Evolutionary conservation across 495 filamentous ascomycete genomes (phyloP), one percentile per base, ranked within the genome.

Genomic region (Massariosphaeria phaeospora): DNA sequence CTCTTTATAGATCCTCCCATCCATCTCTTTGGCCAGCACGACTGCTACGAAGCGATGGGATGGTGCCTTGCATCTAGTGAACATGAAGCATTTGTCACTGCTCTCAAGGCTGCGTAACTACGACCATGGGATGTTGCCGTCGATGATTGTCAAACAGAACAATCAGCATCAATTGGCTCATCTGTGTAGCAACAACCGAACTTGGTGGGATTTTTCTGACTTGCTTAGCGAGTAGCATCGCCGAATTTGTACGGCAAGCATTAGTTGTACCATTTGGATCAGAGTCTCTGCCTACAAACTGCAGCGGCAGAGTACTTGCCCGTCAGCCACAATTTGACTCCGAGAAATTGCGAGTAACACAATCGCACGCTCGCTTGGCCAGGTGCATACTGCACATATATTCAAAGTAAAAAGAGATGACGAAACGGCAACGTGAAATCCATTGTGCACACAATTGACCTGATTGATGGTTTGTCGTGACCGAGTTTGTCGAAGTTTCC

Each of bases 291-390:
- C 30, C 50, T 20, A 46, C 56, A 59, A 59, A 59, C 51, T 30
- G 8, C 43, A 12, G 2, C 44, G 44, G 45, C 7, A 51, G 25
- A 15, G 7, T 39, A 52, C 46, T 56, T 41, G 21, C 29, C n/a
- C 13, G 15, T 23, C 25, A 18, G 31, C 31, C 27, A 55, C 49
- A 55, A 29, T 38, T 38, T 44, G 43, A 29, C 36, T 27, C 33
- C n/a, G 12, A 27, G 10, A 47, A 33, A 17, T 17, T 40, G 20
- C 44, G 34, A 44, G 50, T 38, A 60, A 50, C 50, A 45, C 57
- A 60, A 61, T 55, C 57, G 57, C 51, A 40, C 51, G 57, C 51
- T 35, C 12, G 23, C 33, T 34, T 44, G 48, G 41, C 29, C 18
- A 29, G 21, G 20, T 9, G 21, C 40, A 52, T 47, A n/a, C n/a